Percentiles rank a stretch among this genome's conserved stretches.
These are phyloP conservation scores for Backusella westeae DNA, from an alignment of 192 early-diverging fungal genomes.

Conservation along the genomic window DNA sequence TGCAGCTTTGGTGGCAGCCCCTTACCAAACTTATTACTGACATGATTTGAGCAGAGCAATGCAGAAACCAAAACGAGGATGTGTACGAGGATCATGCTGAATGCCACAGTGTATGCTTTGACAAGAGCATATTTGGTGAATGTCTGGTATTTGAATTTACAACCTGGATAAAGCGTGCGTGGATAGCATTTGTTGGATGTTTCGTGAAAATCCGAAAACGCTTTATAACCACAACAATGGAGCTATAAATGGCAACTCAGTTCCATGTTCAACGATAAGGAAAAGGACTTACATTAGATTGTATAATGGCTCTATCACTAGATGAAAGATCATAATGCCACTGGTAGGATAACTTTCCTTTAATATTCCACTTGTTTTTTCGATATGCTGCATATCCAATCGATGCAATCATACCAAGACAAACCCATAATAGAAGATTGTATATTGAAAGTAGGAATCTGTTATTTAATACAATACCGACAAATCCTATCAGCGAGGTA, in stretches of 20 bases:
- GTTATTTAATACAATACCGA: slow-evolving; percentile 40
- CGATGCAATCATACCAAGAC: neutral
- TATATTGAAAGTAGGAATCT: slow-evolving; percentile 36
- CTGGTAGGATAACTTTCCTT: slow-evolving; percentile 18
- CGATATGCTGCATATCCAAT: slow-evolving; percentile 23
- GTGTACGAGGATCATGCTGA: slow-evolving; percentile 16
- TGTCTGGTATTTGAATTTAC: slow-evolving; percentile 21
- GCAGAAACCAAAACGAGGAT: slow-evolving; percentile 36
- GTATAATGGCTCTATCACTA: slow-evolving; percentile 15
- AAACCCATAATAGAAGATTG: slow-evolving; percentile 37
- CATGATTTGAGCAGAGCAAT: slow-evolving; percentile 42
- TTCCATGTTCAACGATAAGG: neutral
- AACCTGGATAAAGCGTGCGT: slow-evolving; percentile 22
- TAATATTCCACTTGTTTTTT: slow-evolving; percentile 6
- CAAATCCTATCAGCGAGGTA: slow-evolving; percentile 31
- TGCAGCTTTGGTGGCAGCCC: slow-evolving; percentile 14
- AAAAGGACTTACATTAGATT: slow-evolving; percentile 9
- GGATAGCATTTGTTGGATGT: slow-evolving; percentile 43
- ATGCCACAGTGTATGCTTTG: neutral
- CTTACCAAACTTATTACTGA: slow-evolving; percentile 32
- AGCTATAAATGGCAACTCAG: slow-evolving; percentile 16
- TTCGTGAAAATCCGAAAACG: slow-evolving; percentile 38
- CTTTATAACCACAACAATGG: slow-evolving; percentile 42
- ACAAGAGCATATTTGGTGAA: slow-evolving; percentile 29
- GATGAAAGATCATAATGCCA: slow-evolving; percentile 19